Evolutionary conservation across 306 rosid genomes (phyloP).

Genomic region (Myrica gale): DNA sequence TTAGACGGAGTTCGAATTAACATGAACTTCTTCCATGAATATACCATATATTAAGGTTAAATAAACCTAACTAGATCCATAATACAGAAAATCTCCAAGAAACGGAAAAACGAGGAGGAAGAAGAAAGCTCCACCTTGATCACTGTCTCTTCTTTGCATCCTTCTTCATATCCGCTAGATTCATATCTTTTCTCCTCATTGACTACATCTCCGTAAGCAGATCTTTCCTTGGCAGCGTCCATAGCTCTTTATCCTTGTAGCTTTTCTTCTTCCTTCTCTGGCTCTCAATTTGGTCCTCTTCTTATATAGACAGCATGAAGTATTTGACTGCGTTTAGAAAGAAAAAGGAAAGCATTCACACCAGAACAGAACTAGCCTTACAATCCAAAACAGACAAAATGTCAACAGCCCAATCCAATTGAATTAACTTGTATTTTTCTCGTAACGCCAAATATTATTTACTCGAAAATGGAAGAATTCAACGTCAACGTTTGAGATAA

Average conservation of each 20-base stretch:
- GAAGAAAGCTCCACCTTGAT: conserved; percentile 40
- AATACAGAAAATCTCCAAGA: neutral
- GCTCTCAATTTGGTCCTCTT: neutral
- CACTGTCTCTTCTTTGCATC: conserved; percentile 25
- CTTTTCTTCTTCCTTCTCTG: neutral
- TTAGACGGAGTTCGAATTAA: no score
- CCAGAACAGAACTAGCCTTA: neutral
- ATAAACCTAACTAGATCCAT: conserved; percentile 11
- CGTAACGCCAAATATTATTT: neutral
- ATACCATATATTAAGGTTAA: neutral
- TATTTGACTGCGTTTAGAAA: conserved; percentile 50
- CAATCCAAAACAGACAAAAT: conserved; percentile 33
- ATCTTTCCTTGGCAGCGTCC: conserved; percentile 44
- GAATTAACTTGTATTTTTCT: neutral
- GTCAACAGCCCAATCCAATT: conserved; percentile 46
- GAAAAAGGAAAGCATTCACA: conserved; percentile 16
- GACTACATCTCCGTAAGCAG: conserved; percentile 30
- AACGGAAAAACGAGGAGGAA: conserved; percentile 7
- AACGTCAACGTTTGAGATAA: conserved; percentile 61
- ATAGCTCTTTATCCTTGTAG: conserved; percentile 10
- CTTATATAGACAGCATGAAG: conserved; percentile 49
- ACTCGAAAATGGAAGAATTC: conserved; percentile 52
- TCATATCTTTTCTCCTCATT: conserved; percentile 43
- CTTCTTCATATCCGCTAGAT: conserved; percentile 27
- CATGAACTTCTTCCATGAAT: neutral